A percentile compares a stretch with the other conserved stretches of the same genome.
These are phyloP conservation scores for Eimeria maxima DNA, from an alignment of 169 alveolate genomes.

Conservation along the genomic window DNA sequence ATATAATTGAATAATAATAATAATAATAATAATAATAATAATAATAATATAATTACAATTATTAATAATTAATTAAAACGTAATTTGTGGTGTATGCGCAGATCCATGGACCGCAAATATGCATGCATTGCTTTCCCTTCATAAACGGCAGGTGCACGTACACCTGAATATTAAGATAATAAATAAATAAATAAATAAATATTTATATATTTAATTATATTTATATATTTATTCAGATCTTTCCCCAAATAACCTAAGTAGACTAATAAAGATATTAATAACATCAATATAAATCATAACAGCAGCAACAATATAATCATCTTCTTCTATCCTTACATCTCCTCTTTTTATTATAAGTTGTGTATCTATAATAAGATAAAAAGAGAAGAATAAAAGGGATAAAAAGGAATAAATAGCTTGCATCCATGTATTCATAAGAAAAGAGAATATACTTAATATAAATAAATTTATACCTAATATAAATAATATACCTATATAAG, in stretches of 20 bases:
- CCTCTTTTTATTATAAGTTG: conserved; percentile 89
- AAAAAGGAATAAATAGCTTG: conserved; percentile 84
- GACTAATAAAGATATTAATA: conserved; percentile 86
- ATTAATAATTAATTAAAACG: no score
- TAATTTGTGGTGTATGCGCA: no score
- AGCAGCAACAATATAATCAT: conserved; percentile 91
- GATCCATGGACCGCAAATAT: no score
- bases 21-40: no score
- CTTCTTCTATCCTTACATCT: conserved; percentile 85
- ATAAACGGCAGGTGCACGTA: not conserved
- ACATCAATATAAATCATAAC: conserved; percentile 89
- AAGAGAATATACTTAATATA: conserved; percentile 78
- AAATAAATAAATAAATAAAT: not conserved
- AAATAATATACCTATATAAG: conserved; percentile 82
- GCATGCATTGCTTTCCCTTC: not conserved
- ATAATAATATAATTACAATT: no score
- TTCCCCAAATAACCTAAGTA: conserved; percentile 83
- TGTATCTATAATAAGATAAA: conserved; percentile 90
- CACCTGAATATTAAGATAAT: not conserved
- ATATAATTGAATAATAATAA: no score
- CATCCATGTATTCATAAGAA: conserved; percentile 80
- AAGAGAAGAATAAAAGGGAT: conserved; percentile 87
- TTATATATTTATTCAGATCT: not conserved
- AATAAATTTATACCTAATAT: conserved; percentile 79
- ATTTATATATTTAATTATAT: not conserved